A percentile compares a stretch with the other conserved stretches of the same genome.
Conservation (phyloP, 805 yeast genomes). For the Wickerhamiella alocasiicola region DNA sequence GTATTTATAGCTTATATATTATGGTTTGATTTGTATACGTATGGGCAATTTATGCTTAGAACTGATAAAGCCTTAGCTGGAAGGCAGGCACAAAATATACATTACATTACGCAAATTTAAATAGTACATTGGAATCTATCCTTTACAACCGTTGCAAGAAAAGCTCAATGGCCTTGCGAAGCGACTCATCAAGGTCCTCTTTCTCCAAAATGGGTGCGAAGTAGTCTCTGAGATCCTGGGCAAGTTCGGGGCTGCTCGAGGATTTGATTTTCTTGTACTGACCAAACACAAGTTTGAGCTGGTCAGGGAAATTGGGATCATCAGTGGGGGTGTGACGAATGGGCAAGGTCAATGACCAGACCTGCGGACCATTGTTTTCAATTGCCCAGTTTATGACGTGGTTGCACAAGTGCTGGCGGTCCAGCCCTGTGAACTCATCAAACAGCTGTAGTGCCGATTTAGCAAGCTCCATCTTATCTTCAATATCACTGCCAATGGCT, state of each 20-base stretch:
- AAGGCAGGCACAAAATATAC: no score
- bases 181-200: constrained; percentile 16
- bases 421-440: constrained; percentile 56
- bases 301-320: constrained; percentile 38
- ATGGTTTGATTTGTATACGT: no score
- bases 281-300: constrained; percentile 57
- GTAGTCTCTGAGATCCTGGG: constrained; percentile 20
- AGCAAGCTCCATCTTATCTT: constrained; percentile 32
- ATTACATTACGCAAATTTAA: no score
- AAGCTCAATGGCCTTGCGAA: constrained; percentile 19
- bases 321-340: constrained; percentile 40
- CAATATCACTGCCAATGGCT: constrained; percentile 37
- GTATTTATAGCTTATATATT: no score
- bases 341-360: constrained; percentile 53
- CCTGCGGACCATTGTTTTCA: constrained; percentile 26
- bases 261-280: constrained; percentile 35
- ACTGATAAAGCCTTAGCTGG: no score
- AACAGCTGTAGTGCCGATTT: constrained; percentile 43
- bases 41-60: no score
- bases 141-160: constrained; percentile 15
- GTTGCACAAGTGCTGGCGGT: constrained; percentile 50
- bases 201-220: constrained; percentile 13
- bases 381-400: constrained; percentile 48
- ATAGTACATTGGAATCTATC: no score
- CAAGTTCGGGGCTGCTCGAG: constrained; percentile 16